Conservation (phyloP, 2,329 filamentous ascomycete species). For the Aspergillus pseudotamarii region DNA sequence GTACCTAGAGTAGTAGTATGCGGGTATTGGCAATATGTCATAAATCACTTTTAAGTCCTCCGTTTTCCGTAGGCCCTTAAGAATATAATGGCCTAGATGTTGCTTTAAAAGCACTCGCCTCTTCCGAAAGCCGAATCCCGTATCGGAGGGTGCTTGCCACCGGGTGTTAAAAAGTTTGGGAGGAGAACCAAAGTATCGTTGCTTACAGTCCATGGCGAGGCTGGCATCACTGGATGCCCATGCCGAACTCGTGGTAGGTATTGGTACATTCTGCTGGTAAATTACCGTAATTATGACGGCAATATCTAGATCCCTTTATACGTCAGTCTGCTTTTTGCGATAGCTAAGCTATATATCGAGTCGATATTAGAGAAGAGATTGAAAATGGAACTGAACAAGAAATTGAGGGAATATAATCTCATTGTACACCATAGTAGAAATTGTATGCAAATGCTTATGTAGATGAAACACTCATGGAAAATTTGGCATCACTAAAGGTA, state of each 20-base stretch:
- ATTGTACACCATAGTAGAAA: background rate
- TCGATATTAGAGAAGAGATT: background rate
- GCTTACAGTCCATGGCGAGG: constrained; percentile 15
- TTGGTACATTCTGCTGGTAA: constrained; percentile 11
- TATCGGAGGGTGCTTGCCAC: constrained; percentile 12
- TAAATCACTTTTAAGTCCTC: background rate
- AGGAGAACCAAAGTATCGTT: constrained; percentile 12
- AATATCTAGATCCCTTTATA: background rate
- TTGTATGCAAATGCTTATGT: background rate
- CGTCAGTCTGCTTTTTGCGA: background rate
- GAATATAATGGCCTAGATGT: background rate
- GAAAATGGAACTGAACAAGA: background rate
- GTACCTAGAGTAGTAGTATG: background rate
- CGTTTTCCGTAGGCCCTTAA: background rate
- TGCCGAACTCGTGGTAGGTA: constrained; percentile 7
- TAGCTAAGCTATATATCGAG: background rate
- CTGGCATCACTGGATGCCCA: constrained; percentile 11
- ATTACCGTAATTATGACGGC: constrained; percentile 7
- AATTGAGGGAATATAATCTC: background rate
- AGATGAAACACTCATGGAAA: constrained; percentile 12
- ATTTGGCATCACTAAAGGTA: constrained; percentile 7
- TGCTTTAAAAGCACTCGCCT: constrained; percentile 6
- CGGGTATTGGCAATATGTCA: constrained; percentile 4
- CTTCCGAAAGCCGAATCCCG: constrained; percentile 4
- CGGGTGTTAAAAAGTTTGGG: constrained; percentile 5